Percentiles rank a stretch among this genome's conserved stretches.
Evolutionary conservation across 129 eudicot species (phyloP).

Genomic region (Kitagawia praeruptora): DNA sequence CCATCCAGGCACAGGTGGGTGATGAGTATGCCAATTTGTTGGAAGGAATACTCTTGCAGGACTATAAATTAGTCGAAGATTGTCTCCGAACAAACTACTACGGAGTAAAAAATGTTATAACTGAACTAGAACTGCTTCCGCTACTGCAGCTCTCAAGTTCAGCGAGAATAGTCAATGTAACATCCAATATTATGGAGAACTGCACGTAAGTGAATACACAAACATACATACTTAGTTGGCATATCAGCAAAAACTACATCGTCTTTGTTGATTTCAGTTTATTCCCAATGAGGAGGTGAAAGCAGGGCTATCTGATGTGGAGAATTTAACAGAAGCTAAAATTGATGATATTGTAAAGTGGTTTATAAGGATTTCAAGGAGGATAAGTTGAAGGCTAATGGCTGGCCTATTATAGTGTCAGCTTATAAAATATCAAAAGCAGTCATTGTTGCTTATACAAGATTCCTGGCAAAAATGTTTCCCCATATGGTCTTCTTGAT

Average conservation of each 20-base stretch:
- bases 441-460: constrained; percentile 14
- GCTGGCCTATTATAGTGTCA: constrained; percentile 14
- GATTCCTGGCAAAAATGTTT: constrained; percentile 6
- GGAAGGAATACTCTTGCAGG: no score
- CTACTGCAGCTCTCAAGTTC: no score
- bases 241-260: not conserved
- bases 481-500: not conserved
- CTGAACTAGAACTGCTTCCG: no score
- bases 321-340: constrained; percentile 13
- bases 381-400: constrained; percentile 11
- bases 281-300: constrained; percentile 12
- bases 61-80: no score
- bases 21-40: no score
- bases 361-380: constrained; percentile 18
- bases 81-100: no score
- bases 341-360: constrained; percentile 10
- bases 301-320: constrained; percentile 1
- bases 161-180: no score
- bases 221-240: not conserved
- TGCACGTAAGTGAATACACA: not conserved
- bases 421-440: constrained; percentile 20
- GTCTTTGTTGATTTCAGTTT: not conserved
- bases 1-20: no score
- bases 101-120: no score
- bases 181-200: no score